Percentiles rank a stretch among this genome's conserved stretches.
phyloP scores from a whole-genome alignment of 2,329 filamentous ascomycete species.

The Paecilomyces variotii region DNA sequence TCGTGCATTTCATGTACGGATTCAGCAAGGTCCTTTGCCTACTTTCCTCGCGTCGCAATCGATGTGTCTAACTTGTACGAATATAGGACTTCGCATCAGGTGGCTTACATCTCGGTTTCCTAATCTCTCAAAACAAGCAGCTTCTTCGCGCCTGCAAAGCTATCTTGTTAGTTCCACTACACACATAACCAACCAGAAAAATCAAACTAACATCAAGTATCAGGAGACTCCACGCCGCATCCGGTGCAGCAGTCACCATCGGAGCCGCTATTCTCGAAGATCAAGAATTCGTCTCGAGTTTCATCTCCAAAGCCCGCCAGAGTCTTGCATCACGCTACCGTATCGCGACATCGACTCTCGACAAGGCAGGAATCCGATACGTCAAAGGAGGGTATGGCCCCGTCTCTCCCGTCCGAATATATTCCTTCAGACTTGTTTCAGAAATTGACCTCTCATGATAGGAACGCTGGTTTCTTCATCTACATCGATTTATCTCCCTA shows the following conservation, averaged over 20 bases:
- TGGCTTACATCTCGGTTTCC: conserved; percentile 20
- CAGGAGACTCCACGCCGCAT: conserved; percentile 20
- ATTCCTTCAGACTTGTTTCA: not conserved
- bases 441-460: conserved; percentile 1
- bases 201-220: not conserved
- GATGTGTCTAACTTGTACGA: not conserved
- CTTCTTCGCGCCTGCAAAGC: conserved; percentile 20
- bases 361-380: conserved; percentile 31
- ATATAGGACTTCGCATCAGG: conserved; percentile 23
- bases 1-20: conserved; percentile 44
- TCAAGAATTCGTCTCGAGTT: conserved; percentile 26
- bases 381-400: conserved; percentile 19
- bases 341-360: conserved; percentile 25
- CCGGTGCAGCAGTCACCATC: conserved; percentile 20
- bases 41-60: conserved; percentile 20
- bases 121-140: conserved; percentile 16
- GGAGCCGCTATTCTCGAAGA: conserved; percentile 24
- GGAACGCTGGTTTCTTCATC: conserved; percentile 41
- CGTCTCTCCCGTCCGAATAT: not conserved
- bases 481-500: conserved; percentile 38
- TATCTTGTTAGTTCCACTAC: conserved; percentile 11
- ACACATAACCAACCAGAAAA: not conserved
- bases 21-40: conserved; percentile 30
- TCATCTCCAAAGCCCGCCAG: conserved; percentile 15
- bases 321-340: conserved; percentile 18